A percentile compares a stretch with the other conserved stretches of the same genome.
Conservation (phyloP, 2,329 filamentous ascomycete genomes). For the Colletotrichum sp. region DNA sequence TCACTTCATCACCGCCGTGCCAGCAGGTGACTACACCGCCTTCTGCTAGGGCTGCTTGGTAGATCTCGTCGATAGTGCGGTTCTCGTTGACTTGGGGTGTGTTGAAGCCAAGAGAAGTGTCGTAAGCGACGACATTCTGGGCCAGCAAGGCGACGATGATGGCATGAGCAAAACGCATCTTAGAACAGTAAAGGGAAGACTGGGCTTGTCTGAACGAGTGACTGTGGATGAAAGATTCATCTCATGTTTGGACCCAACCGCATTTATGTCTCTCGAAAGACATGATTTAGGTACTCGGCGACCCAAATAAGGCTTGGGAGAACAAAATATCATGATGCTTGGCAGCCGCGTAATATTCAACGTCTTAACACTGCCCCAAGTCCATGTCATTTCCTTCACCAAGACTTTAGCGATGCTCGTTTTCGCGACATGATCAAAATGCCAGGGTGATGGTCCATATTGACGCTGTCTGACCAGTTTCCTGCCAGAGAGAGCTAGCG, state of each 20-base stretch:
- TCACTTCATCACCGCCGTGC: constrained; percentile 53
- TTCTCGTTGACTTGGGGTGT: constrained; percentile 39
- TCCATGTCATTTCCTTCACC: neutral
- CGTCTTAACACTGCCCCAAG: neutral
- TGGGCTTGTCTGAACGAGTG: neutral
- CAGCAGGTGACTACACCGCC: constrained; percentile 49
- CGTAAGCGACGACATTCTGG: neutral
- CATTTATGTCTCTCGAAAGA: neutral
- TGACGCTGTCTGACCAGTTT: neutral
- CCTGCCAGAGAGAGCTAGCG: neutral
- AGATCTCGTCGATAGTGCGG: constrained; percentile 53
- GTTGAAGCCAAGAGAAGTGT: constrained; percentile 9
- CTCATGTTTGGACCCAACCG: neutral
- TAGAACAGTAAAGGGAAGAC: neutral
- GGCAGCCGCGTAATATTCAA: neutral
- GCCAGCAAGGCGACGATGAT: neutral
- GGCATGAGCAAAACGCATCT: neutral
- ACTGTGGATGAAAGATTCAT: neutral
- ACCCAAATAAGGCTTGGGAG: neutral
- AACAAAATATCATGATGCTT: neutral
- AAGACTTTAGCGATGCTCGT: neutral
- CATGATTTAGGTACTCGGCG: neutral
- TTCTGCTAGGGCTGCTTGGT: constrained; percentile 54
- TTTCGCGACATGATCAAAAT: neutral
- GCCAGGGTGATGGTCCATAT: neutral